Evolutionary conservation across 805 yeast species (phyloP).

Genomic region (Metschnikowia arizonensis): DNA sequence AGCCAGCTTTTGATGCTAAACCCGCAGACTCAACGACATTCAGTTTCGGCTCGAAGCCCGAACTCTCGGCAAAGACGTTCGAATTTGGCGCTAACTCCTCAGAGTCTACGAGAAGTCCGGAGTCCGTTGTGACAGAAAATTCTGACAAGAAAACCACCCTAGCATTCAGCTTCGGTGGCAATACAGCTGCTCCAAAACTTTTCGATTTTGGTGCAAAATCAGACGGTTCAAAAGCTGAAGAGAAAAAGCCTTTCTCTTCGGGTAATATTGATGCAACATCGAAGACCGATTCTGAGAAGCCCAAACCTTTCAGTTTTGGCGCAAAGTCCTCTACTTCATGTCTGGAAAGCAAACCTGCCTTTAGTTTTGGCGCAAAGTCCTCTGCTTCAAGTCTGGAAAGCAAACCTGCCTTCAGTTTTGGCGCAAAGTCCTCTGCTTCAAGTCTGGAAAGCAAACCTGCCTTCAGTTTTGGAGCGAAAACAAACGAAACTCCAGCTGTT

Average conservation of each 20-base stretch:
- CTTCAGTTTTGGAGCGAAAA: conserved; percentile 2
- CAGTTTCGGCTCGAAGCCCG: conserved; percentile 7
- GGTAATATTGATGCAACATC: neutral
- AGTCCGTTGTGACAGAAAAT: neutral
- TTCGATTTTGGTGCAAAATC: neutral
- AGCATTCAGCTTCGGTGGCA: neutral
- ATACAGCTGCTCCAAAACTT: neutral
- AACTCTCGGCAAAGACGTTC: neutral
- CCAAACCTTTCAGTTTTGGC: neutral
- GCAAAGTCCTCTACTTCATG: neutral
- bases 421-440: neutral
- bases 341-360: neutral
- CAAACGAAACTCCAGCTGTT: too few relatives aligned
- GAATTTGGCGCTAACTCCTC: conserved; percentile 1
- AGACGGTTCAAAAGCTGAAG: neutral
- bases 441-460: neutral
- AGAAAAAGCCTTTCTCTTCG: neutral
- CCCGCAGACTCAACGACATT: neutral
- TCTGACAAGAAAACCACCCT: neutral
- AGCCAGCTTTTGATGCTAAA: conserved; percentile 7
- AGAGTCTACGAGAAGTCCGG: neutral
- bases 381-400: neutral
- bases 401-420: neutral
- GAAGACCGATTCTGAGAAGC: neutral
- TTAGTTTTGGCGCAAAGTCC: conserved; percentile 1